These are phyloP conservation scores for Fusarium albidum DNA, from an alignment of 2,329 filamentous ascomycete species.

Conservation along the genomic window DNA sequence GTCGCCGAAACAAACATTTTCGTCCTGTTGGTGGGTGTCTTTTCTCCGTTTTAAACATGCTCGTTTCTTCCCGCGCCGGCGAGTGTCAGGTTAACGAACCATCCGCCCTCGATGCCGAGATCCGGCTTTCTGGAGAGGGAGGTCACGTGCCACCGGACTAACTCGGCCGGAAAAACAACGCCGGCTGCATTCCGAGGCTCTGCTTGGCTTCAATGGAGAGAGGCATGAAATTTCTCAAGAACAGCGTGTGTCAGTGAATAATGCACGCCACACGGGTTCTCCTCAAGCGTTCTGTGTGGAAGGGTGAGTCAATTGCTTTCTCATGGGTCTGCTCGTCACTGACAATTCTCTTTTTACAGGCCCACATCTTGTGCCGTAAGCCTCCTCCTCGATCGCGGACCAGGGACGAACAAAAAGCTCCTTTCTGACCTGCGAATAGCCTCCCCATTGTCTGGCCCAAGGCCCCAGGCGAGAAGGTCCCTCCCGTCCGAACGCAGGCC, in stretches of 20 bases:
- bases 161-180: conserved; percentile 28
- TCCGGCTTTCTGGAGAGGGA: not conserved
- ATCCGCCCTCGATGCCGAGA: no score
- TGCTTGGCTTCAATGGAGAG: conserved; percentile 19
- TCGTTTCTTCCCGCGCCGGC: not conserved
- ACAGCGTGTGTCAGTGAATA: conserved; percentile 44
- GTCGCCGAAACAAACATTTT: conserved; percentile 20
- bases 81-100: conserved; percentile 18
- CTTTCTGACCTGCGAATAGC: conserved; percentile 49
- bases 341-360: conserved; percentile 45
- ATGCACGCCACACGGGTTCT: conserved; percentile 77
- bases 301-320: conserved; percentile 64
- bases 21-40: conserved; percentile 30
- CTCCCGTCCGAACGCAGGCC: conserved; percentile 85
- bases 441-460: conserved; percentile 70
- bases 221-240: conserved; percentile 33
- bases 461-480: conserved; percentile 67
- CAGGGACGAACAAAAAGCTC: conserved; percentile 1
- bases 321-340: conserved; percentile 15
- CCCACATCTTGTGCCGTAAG: conserved; percentile 64
- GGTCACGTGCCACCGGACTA: conserved; percentile 31
- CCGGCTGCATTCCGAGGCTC: conserved; percentile 29
- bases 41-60: conserved; percentile 20
- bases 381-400: conserved; percentile 15
- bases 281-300: conserved; percentile 84